Base-by-base conservation (phyloP, 179 eudicot genomes). In the Vitellaria paradoxa region DNA sequence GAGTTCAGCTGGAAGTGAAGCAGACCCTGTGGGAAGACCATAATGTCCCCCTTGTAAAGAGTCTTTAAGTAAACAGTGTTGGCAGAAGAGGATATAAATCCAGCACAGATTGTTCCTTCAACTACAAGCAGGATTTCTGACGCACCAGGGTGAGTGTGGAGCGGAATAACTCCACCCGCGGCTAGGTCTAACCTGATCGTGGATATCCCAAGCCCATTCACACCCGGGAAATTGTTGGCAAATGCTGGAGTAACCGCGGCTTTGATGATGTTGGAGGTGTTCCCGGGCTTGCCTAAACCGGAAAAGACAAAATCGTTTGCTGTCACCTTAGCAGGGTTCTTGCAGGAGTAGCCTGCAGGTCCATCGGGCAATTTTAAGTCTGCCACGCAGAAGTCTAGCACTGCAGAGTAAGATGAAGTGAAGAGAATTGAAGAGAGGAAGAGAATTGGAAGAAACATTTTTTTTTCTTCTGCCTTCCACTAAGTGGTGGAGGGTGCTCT, bases 121-220 rank as follows among this genome's bases (percentile, higher is more conserved):
- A 84, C 69, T 0, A 92, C 91, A 12, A 81, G 60, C 1, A 86
- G 76, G 10, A 84, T 60, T 64, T 93, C 98, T 0, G 90, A 76
- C 3, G 76, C 98, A 0, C 88, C 89, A 0, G 98, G 98, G 83
- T 93, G 98, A 0, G 90, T 92, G 88, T 93, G 98, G 73, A 92
- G 81, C 18, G 97, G 93, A 14, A 89, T 70, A 3, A 93, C 92
- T 2, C 98, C 98, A 0, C 80, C 91, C 0, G 50, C 65, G 14
- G 84, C 88, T 0, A 93, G 72, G 82, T 93, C 98, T 5, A 88
- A 65, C 13, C 94, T 75, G 2, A 86, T 93, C 6, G 85, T 1
- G 59, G 98, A 93, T 37, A 93, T 70, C 0, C 92, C 94, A 0
- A 90, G 91, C 23, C 97, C 96, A 64, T 93, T 93, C 3, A 93